Base-by-base conservation (phyloP, 2,329 filamentous ascomycete species). In the Nemania sp. region DNA sequence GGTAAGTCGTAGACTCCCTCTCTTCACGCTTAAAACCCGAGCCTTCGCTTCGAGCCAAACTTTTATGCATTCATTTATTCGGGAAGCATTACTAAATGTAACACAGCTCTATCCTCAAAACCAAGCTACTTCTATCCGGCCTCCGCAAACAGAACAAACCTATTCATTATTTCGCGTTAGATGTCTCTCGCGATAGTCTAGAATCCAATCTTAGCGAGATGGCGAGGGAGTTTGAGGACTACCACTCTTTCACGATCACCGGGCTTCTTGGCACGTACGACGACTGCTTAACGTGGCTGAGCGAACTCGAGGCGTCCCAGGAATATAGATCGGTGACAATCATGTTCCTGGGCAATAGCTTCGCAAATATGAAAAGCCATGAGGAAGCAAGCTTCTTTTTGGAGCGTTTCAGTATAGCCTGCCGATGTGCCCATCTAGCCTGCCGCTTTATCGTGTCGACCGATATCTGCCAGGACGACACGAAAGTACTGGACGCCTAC, bases 201-300 rank as follows among this genome's bases (percentile, higher is more conserved):
- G 8, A 43, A 5, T 13, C 51, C 15, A 64, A 43, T 20, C n/a
- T 68, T 5, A 11, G 3, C 0, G 43, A 68, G 45, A n/a, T 68
- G 3, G 29, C 29, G 22, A 13, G 38, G 27, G 2, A n/a, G 24
- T 68, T 64, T 11, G 32, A 45, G 18, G 52, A 32, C 51, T 61
- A 49, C 29, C 22, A 18, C 4, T 57, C 13, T 24, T 64, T 68
- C 55, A 53, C 41, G 3, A 61, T 68, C 29, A 61, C 66, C 1
- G 66, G 66, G 29, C 61, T 68, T 15, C 53, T 68, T 1, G 61
- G 66, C 43, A 68, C 66, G 8, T 64, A 68, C 24, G 66, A 68
- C 27, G 66, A 68, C 35, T 60, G 66, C 38, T 7, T 68, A 26
- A 38, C 51, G 1, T 68, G 66, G 66, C 56, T 68, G 18, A 38